Percentiles rank a stretch among this genome's conserved stretches.
phyloP scores from a whole-genome alignment of 106 monocot genomes.

The Amphibolis antarctica region DNA sequence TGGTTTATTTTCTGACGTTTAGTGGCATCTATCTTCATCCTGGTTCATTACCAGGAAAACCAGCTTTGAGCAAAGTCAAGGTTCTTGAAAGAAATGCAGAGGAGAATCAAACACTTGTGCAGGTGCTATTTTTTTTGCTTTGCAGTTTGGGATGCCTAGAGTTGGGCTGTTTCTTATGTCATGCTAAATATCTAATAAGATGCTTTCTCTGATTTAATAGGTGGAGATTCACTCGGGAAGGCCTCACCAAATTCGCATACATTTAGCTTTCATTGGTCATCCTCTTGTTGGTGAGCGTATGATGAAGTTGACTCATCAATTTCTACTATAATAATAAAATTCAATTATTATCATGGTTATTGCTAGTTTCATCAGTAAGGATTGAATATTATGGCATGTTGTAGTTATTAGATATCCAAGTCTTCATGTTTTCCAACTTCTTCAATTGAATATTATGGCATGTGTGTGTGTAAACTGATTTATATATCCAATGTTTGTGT shows the following conservation, averaged over 20 bases:
- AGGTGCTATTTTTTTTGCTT: conserved; percentile 27
- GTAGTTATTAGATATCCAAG: not conserved
- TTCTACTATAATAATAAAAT: not conserved
- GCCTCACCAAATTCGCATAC: conserved; percentile 95
- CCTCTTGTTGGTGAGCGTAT: conserved; percentile 59
- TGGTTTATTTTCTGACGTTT: not conserved
- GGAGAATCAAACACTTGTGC: conserved; percentile 44
- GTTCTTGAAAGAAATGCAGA: conserved; percentile 61
- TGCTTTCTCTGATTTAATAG: conserved; percentile 15
- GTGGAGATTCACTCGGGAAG: conserved; percentile 87
- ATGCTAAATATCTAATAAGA: not conserved
- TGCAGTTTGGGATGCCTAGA: not conserved
- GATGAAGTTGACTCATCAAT: not conserved
- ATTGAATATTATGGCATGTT: not conserved
- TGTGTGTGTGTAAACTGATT: too few relatives aligned
- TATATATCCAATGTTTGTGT: not conserved
- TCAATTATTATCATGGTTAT: not conserved
- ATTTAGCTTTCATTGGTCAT: conserved; percentile 79
- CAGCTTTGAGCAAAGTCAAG: conserved; percentile 62
- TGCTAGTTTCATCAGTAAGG: not conserved
- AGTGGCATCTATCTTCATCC: not conserved
- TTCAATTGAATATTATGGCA: too few relatives aligned
- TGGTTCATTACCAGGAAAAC: conserved; percentile 40
- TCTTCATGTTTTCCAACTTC: not conserved
- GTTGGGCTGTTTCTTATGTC: not conserved